Evolutionary conservation across 495 filamentous ascomycete species (phyloP).

Genomic region (Melanomma pulvis-pyrius): DNA sequence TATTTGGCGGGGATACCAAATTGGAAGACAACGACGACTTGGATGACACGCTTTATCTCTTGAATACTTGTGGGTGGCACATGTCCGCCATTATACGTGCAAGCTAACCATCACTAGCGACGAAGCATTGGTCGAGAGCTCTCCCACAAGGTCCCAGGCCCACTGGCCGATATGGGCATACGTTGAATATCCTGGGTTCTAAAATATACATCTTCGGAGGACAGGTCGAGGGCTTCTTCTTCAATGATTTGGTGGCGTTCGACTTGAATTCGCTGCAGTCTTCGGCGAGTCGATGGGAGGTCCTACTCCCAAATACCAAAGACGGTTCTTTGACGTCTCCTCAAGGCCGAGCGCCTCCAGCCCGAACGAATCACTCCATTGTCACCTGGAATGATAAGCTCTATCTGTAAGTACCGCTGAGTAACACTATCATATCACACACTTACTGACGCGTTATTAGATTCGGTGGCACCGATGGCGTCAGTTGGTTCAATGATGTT

Average conservation of each 20-base stretch:
- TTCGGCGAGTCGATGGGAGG: constrained; percentile 88
- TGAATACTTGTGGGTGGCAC: constrained; percentile 86
- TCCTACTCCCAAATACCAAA: constrained; percentile 76
- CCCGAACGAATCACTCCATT: constrained; percentile 92
- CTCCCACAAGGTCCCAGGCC: constrained; percentile 81
- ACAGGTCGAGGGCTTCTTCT: constrained; percentile 95
- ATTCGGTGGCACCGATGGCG: constrained; percentile 94
- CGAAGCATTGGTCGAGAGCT: constrained; percentile 95
- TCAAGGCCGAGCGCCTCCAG: constrained; percentile 61
- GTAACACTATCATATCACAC: background rate
- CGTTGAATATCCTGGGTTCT: constrained; percentile 91
- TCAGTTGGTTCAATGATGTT: constrained; percentile 97
- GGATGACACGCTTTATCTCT: constrained; percentile 92
- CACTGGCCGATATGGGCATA: constrained; percentile 92
- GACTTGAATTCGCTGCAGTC: constrained; percentile 92
- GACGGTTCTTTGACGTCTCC: constrained; percentile 60
- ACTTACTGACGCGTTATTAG: constrained; percentile 48
- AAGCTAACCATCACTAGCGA: constrained; percentile 60
- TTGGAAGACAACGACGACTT: constrained; percentile 87
- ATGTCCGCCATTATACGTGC: background rate
- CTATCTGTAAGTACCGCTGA: constrained; percentile 68
- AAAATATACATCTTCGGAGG: constrained; percentile 97
- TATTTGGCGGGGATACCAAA: constrained; percentile 98
- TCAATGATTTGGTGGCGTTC: constrained; percentile 97
- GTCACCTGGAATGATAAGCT: constrained; percentile 92